These are phyloP conservation scores for Mucor velutinosus DNA, from an alignment of 371 early-diverging fungal genomes.

Conservation along the genomic window DNA sequence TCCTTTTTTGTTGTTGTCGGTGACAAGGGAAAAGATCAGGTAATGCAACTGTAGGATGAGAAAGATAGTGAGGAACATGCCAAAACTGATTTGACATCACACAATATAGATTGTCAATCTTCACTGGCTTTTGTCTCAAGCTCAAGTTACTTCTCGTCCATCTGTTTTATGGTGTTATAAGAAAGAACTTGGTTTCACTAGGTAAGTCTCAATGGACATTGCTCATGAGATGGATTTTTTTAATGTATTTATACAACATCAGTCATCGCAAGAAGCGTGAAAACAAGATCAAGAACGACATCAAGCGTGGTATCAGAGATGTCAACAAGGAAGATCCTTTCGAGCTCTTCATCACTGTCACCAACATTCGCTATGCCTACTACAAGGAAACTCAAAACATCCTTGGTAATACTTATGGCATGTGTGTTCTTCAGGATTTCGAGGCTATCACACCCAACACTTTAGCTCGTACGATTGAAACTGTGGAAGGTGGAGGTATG, in stretches of 20 bases:
- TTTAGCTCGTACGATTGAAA: conserved; percentile 97
- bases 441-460: conserved; percentile 98
- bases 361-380: conserved; percentile 96
- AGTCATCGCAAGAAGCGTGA: conserved; percentile 96
- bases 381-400: conserved; percentile 99
- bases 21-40: conserved; percentile 95
- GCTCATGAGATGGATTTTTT: neutral
- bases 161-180: conserved; percentile 99
- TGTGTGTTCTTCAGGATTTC: conserved; percentile 99
- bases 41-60: conserved; percentile 22
- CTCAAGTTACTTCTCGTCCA: conserved; percentile 87
- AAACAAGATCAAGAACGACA: conserved; percentile 88
- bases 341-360: conserved; percentile 93
- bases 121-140: conserved; percentile 95
- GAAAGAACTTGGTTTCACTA: conserved; percentile 94
- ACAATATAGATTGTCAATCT: conserved; percentile 82
- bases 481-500: conserved; percentile 99
- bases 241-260: neutral
- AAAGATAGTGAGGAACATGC: neutral
- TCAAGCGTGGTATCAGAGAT: conserved; percentile 88
- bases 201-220: conserved; percentile 32
- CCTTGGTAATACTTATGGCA: conserved; percentile 98
- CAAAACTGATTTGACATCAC: neutral
- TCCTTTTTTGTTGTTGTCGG: conserved; percentile 98
- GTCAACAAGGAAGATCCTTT: conserved; percentile 95